Evolutionary conservation across 176 grass and related monocot species (phyloP), one percentile per base, ranked within the genome.

Genomic region (Oryza longistaminata): DNA sequence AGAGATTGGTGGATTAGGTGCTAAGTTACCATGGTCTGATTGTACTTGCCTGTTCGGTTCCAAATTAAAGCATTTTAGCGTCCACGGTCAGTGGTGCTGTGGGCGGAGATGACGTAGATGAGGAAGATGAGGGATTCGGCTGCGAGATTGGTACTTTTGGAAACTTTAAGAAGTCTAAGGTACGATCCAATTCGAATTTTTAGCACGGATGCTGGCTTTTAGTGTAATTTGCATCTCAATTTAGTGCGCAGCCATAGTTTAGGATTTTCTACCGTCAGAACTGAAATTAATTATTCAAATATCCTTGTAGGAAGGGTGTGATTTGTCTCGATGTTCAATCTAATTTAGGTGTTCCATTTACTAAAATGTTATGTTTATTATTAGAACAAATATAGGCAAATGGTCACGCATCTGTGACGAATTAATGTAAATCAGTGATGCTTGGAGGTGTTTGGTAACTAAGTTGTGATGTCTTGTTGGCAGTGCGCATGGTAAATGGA

Each of bases 131-230:
- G 3, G 83, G 80, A n/a, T 87, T 92, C 42, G 86, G 81, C 68
- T 85, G 88, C 70, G 97, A 94, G 76, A 85, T 90, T 67, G 87
- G 88, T 35, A 79, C 77, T 33, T 72, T 91, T 14, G 90, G 90
- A n/a, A 93, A 81, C 31, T 88, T 94, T 11, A 92, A 85, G 55
- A 96, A 84, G 79, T 44, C 93, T 22, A 90, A 92, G 85, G 97
- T 99, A 83, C 39, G 11, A 84, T 64, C 31, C 11, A 85, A 31
- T 49, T 82, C 11, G 14, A 26, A 16, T 0, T 78, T 25, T 22
- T 24, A 22, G 68, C 49, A 2, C 53, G 1, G 49, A 48, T 83
- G 83, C 50, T n/a, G 5, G 2, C 48, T 50, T 64, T 11, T 6
- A 2, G 9, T 82, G 15, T 46, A 64, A 21, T 70, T 82, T 15